phyloP scores from a whole-genome alignment of 495 filamentous ascomycete species.

The Pseudoneurospora amorphoporcata region DNA sequence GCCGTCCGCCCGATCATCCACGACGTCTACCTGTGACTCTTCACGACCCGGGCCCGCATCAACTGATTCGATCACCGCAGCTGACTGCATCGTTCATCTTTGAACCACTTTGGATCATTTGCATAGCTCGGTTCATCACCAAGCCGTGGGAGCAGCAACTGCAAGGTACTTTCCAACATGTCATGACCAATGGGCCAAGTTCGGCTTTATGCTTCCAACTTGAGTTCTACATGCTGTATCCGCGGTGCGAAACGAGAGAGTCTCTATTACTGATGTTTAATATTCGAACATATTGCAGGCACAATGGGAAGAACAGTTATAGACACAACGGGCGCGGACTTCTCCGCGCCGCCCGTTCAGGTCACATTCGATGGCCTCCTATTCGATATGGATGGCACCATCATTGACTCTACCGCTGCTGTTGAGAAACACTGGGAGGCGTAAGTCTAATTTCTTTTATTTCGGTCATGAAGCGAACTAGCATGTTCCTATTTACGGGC shows the following conservation, averaged over 20 bases:
- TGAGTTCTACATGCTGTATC: neutral
- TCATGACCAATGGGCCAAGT: neutral
- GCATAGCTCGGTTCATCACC: neutral
- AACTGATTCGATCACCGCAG: neutral
- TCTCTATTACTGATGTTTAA: neutral
- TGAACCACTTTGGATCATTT: neutral
- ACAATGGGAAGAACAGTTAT: constrained; percentile 12
- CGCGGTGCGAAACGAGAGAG: neutral
- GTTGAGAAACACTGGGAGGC: constrained; percentile 88
- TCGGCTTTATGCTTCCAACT: neutral
- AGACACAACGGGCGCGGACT: constrained; percentile 18
- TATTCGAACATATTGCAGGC: neutral
- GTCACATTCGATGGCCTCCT: constrained; percentile 67
- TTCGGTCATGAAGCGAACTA: no score
- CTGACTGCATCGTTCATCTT: neutral
- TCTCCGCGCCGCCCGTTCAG: constrained; percentile 47
- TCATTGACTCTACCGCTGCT: constrained; percentile 69
- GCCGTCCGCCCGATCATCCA: neutral
- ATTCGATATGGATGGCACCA: constrained; percentile 89
- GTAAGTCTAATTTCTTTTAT: constrained; percentile 32
- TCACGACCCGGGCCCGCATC: neutral
- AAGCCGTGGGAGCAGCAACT: neutral
- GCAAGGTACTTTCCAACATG: neutral
- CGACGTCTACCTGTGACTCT: neutral
- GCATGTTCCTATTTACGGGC: neutral